phyloP scores from a whole-genome alignment of 495 filamentous ascomycete species.

The Massariosphaeria phaeospora region DNA sequence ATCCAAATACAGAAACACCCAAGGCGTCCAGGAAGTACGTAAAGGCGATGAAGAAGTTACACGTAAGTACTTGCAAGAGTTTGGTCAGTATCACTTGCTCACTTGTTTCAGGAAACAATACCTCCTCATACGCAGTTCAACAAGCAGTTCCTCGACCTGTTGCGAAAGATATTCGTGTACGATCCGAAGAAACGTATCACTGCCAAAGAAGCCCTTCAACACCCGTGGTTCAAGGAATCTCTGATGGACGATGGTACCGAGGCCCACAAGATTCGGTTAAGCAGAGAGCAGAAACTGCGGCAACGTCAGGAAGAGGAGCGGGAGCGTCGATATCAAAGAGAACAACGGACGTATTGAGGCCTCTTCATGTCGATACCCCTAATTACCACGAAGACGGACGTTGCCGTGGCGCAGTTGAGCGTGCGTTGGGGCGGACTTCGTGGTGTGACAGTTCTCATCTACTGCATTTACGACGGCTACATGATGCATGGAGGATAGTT shows the following conservation, averaged over 20 bases:
- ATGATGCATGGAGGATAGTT: slow-evolving; percentile 26
- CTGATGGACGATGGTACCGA: slow-evolving; percentile 89
- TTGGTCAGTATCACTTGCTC: background rate
- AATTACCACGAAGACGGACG: slow-evolving; percentile 5
- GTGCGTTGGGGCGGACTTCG: background rate
- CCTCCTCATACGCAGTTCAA: slow-evolving; percentile 74
- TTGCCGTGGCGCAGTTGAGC: background rate
- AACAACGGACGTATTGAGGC: no score
- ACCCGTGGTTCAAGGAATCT: slow-evolving; percentile 89
- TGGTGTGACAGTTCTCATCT: slow-evolving; percentile 23
- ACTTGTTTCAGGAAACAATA: slow-evolving; percentile 69
- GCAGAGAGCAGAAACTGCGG: slow-evolving; percentile 25
- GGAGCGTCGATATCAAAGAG: no score
- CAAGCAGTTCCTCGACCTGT: slow-evolving; percentile 76
- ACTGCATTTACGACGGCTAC: slow-evolving; percentile 30
- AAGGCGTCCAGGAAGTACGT: slow-evolving; percentile 89
- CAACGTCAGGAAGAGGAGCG: slow-evolving; percentile 21
- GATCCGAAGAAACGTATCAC: slow-evolving; percentile 87
- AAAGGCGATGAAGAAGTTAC: slow-evolving; percentile 83
- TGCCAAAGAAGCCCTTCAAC: slow-evolving; percentile 82
- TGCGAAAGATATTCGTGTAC: slow-evolving; percentile 90
- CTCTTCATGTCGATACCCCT: no score
- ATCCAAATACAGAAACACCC: slow-evolving; percentile 81
- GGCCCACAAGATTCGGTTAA: slow-evolving; percentile 46
- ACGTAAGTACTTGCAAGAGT: slow-evolving; percentile 51